Conservation (phyloP, 2,329 filamentous ascomycete species). For the Neurospora sp. region DNA sequence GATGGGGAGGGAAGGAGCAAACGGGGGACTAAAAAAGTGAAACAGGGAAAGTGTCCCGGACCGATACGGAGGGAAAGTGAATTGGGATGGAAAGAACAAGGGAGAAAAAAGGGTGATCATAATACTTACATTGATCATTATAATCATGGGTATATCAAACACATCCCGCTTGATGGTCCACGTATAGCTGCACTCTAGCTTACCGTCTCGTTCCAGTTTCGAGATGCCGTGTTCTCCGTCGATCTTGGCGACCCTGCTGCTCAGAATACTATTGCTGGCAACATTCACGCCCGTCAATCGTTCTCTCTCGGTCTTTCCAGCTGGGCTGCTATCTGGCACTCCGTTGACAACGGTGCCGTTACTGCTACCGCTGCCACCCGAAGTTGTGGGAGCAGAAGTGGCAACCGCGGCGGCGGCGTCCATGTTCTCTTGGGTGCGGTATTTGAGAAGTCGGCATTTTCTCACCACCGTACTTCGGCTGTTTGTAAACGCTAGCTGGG, state of each 20-base stretch:
- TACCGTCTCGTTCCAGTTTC: conserved; percentile 73
- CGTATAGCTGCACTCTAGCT: conserved; percentile 90
- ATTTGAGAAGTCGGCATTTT: conserved; percentile 80
- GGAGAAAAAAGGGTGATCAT: not conserved
- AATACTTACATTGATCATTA: conserved; percentile 87
- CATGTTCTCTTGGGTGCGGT: conserved; percentile 60
- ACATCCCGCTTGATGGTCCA: conserved; percentile 96
- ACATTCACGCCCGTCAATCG: conserved; percentile 23
- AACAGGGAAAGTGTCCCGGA: not conserved
- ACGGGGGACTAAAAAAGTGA: not conserved
- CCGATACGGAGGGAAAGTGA: not conserved
- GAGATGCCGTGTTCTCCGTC: conserved; percentile 71
- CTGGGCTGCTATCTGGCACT: not conserved
- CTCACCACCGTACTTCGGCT: conserved; percentile 76
- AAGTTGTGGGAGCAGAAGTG: not conserved
- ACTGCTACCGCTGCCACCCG: conserved; percentile 10
- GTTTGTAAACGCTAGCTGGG: conserved; percentile 84
- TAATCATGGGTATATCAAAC: conserved; percentile 97
- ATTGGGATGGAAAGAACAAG: not conserved
- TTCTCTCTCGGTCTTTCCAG: conserved; percentile 27
- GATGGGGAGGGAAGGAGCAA: not conserved
- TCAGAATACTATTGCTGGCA: conserved; percentile 36
- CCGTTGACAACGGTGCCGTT: not conserved
- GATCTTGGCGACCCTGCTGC: conserved; percentile 50
- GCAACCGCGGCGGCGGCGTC: conserved; percentile 20